phyloP scores from a whole-genome alignment of 805 yeast genomes.

The Ogataea minuta region DNA sequence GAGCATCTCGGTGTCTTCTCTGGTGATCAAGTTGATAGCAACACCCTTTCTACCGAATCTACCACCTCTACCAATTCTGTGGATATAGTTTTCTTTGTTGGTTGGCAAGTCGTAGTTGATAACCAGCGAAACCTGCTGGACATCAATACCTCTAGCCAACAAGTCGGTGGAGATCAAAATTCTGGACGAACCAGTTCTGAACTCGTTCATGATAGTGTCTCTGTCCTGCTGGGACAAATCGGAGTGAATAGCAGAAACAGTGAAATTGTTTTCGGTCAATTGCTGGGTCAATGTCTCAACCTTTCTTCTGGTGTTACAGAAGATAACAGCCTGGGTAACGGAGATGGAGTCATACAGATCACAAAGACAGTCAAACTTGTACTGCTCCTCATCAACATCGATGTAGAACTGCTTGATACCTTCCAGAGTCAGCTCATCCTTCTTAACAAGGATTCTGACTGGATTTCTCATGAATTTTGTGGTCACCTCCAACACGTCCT shows the following conservation, averaged over 20 bases:
- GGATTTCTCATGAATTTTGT: slow-evolving; percentile 91
- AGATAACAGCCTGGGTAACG: slow-evolving; percentile 95
- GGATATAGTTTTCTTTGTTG: slow-evolving; percentile 93
- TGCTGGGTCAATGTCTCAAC: slow-evolving; percentile 87
- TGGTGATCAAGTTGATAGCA: slow-evolving; percentile 90
- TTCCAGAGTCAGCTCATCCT: slow-evolving; percentile 90
- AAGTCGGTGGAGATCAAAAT: slow-evolving; percentile 95
- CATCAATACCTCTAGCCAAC: slow-evolving; percentile 98
- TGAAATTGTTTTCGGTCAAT: slow-evolving; percentile 77
- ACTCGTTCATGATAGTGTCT: slow-evolving; percentile 92
- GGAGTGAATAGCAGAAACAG: slow-evolving; percentile 95
- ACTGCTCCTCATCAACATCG: slow-evolving; percentile 87
- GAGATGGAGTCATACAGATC: slow-evolving; percentile 94
- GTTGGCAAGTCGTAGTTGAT: slow-evolving; percentile 93
- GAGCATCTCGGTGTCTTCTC: slow-evolving; percentile 69
- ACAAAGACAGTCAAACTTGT: slow-evolving; percentile 91
- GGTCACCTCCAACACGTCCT: slow-evolving; percentile 88
- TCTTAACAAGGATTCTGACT: slow-evolving; percentile 87
- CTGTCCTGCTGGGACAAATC: slow-evolving; percentile 95
- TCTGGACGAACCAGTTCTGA: slow-evolving; percentile 90
- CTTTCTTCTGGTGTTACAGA: slow-evolving; percentile 95
- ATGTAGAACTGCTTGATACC: slow-evolving; percentile 93
- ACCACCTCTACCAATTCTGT: slow-evolving; percentile 97
- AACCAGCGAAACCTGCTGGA: slow-evolving; percentile 94
- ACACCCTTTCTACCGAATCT: slow-evolving; percentile 98